Percentiles rank a stretch among this genome's conserved stretches.
These are phyloP conservation scores for Gymnopilus junonius DNA, from an alignment of 768 basidiomycete species.

Conservation along the genomic window DNA sequence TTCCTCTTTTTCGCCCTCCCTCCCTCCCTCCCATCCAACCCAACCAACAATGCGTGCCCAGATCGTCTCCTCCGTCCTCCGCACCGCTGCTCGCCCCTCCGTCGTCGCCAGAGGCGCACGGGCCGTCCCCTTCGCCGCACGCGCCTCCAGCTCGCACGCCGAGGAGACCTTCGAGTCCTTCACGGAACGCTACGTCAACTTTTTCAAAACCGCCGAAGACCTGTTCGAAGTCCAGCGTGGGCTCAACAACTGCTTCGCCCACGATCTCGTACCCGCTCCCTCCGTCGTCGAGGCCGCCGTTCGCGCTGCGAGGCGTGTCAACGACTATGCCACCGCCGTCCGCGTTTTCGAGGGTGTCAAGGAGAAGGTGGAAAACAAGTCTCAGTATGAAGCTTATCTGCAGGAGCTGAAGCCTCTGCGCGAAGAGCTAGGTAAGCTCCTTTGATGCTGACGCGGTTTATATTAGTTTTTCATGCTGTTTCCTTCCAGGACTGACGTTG, in stretches of 20 bases:
- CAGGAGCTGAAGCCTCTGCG: constrained; percentile 87
- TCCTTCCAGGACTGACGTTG: constrained; percentile 24
- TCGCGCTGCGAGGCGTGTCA: constrained; percentile 85
- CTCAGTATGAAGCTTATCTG: constrained; percentile 93
- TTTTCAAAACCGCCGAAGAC: constrained; percentile 93
- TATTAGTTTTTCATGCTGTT: neutral
- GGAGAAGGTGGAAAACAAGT: constrained; percentile 98
- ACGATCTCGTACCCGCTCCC: constrained; percentile 91
- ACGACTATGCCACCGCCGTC: constrained; percentile 97
- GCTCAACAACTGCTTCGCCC: constrained; percentile 99
- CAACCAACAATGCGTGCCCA: constrained; percentile 57
- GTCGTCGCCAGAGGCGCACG: constrained; percentile 40
- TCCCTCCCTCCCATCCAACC: constrained; percentile 15
- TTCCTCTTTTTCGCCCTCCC: constrained; percentile 28
- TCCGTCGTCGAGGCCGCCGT: constrained; percentile 86
- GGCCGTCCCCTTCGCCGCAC: constrained; percentile 46
- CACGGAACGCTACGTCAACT: constrained; percentile 90
- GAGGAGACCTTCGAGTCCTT: constrained; percentile 95
- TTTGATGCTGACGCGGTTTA: neutral
- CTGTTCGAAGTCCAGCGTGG: constrained; percentile 99
- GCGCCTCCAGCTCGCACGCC: constrained; percentile 63
- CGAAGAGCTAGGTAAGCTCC: constrained; percentile 85
- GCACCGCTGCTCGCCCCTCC: constrained; percentile 57
- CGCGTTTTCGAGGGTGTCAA: constrained; percentile 94
- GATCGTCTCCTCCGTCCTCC: constrained; percentile 65